Base-by-base conservation (phyloP, 1,284 basidiomycete species). In the Cryptococcus neoformans region DNA sequence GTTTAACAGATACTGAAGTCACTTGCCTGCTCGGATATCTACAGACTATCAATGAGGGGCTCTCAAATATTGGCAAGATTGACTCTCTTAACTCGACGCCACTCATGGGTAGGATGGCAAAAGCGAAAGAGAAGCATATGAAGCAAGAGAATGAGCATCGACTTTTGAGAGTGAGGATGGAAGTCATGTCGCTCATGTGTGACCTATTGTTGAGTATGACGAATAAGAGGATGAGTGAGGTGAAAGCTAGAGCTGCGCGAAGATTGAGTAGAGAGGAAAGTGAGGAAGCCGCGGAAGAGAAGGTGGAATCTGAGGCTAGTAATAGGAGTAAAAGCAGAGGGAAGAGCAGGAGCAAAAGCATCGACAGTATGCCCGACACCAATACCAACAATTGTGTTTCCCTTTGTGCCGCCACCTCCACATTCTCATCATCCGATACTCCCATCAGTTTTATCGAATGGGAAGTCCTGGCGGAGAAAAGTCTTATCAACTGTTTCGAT, bases 171-270 rank as follows among this genome's bases (percentile, higher is more conserved):
- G 57, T 70, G 21, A 55, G 46, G 6, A 45, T 69, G 17, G 68
- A 72, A 44, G 68, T 59, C 12, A 54, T 54, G 37, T 10, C 67
- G 14, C 44, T 64, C 10, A 42, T 48, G 17, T 60, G 58, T 44
- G 67, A 70, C 52, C 48, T 72, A 14, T 49, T 60, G 0, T 38
- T 70, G 38, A 62, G 58, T 37, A 59, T 70, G 58, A 66, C 68
- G 2, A 68, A 60, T 21, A 42, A 53, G 17, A 44, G 53, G 39
- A 69, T 70, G 37, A 54, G 55, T 2, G 53, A 54, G 8, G 55
- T 69, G 38, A 66, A 67, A 45, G 17, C 40, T 9, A 54, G 69
- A 17, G 67, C 67, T 1, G 39, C 45, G 48, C 38, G 2, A 44
- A 49, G 35, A 4, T 49, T 37, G 16, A 17, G 35, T 36, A 12